Conservation (phyloP, 108 stramenopile species). For the Fistulifera pelliculosa region DNA sequence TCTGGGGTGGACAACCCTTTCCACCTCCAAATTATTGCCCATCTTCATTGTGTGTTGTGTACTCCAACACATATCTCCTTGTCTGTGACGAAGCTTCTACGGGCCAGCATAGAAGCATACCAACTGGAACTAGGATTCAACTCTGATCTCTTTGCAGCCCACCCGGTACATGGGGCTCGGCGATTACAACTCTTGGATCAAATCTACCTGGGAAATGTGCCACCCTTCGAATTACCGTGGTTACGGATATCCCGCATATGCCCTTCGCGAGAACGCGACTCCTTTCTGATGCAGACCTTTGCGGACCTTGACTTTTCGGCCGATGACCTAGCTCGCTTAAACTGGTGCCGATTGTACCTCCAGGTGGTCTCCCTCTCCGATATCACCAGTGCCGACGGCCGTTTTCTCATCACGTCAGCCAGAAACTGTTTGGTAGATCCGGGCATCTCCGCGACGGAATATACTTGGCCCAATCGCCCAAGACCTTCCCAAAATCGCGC, state of each 20-base stretch:
- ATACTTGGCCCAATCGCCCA: not conserved
- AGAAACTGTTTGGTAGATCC: constrained; percentile 1
- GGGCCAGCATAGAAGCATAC: not conserved
- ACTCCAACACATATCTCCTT: not conserved
- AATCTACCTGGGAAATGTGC: too few relatives aligned
- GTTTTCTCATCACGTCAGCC: not conserved
- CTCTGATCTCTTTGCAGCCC: not conserved
- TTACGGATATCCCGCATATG: too few relatives aligned
- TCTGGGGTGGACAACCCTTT: not conserved
- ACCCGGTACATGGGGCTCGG: too few relatives aligned
- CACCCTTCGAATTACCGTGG: too few relatives aligned
- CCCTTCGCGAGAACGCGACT: too few relatives aligned
- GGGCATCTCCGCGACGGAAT: too few relatives aligned
- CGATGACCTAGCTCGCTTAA: too few relatives aligned
- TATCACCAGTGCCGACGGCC: constrained; percentile 3
- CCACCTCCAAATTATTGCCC: not conserved
- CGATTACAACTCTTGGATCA: too few relatives aligned
- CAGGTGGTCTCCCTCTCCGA: constrained; percentile 4
- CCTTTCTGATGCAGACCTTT: too few relatives aligned
- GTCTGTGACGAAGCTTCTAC: not conserved
- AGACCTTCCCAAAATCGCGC: too few relatives aligned
- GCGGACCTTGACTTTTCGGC: too few relatives aligned
- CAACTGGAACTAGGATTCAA: not conserved
- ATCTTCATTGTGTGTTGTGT: not conserved
- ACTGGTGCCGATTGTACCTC: constrained; percentile 1